Base-by-base conservation (phyloP, 441 rosid genomes). In the Croton laevigatus region DNA sequence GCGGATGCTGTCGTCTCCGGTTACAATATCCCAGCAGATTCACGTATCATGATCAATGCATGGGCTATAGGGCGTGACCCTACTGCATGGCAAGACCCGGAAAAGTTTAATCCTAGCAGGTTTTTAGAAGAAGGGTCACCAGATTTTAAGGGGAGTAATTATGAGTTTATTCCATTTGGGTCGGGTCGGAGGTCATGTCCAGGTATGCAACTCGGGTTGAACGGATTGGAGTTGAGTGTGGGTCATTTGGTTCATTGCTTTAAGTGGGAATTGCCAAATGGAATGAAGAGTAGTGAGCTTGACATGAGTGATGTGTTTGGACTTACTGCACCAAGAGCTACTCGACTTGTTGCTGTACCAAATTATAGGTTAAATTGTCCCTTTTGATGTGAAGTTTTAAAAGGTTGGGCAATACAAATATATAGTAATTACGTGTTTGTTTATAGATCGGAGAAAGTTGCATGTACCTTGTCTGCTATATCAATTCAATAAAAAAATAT, bases 161-260 rank as follows among this genome's bases (percentile, higher is more conserved):
- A 86, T 34, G 93, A 91, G 79, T 87, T 72, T 59, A 80, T 91
- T 9, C 90, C 91, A 2, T 87, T 88, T 22, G 95, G 97, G 73
- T 91, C 93, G 68, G 97, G 97, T 70, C 76, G 97, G 32, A 78
- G 94, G 76, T 88, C 97, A 0, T 91, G 97, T 57, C 97, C 94
- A 2, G 97, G 93, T 3, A 89, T 88, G 97, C 97, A 91, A 66
- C 77, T 91, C 8, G 95, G 97, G 74, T 69, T 91, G 59, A 88
- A 91, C 69, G 85, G 78, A 11, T 71, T 88, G 46, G 93, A 91
- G 55, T 76, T 81, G 8, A 78, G 82, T 0, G 91, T 86, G 40
- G 90, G 86, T 14, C 78, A 89, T 71, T 69, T 91, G 76, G 84
- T 89, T 19, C 93, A 91, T 70, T 87, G 81, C 51, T 91, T 91